Base-by-base conservation (phyloP, 208 protist species). In the Porcisia hertigi region DNA sequence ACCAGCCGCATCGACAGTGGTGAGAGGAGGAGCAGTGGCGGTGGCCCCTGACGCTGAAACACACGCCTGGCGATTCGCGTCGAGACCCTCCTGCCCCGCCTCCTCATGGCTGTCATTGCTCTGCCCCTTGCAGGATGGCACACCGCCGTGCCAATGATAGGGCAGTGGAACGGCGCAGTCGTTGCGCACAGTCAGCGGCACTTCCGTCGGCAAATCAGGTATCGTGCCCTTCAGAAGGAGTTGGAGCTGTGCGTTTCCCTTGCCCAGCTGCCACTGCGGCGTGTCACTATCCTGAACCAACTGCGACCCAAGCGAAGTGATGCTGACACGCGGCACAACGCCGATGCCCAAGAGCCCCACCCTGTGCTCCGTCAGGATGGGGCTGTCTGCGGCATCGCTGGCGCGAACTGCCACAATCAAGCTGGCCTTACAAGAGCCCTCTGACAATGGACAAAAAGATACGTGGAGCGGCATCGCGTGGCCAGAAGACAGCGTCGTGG, bases 111-210 rank as follows among this genome's bases (percentile, higher is more conserved):
- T 59, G 3, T 34, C 64, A 23, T 45, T 59, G 7, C 41, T 53
- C 25, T 39, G 55, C 36, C 74, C 57, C 34, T 43, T 76, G 65
- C 58, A 66, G 58, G 53, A 53, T 20, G 59, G 69, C 47, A 47
- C 79, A 41, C 86, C 83, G 39, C 69, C 70, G 34, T 66, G 57
- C 93, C 93, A 97, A 71, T 87, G 81, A 62, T 86, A 95, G 12
- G 85, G 83, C 54, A 94, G 69, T 8, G 88, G 73, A 16, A 94
- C 84, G 45, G 88, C 79, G 72, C 80, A 90, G 64, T 79, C 80
- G 81, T 95, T 97, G 78, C 45, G 69, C 43, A 97, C 85, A 9
- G 84, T 69, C 34, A 97, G 86, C 8, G 76, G 49, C 34, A 94
- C 79, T 45, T 76, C 49, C 11, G 83, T 86, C 43, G 81, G 73